These are phyloP conservation scores for Ustilago curta DNA, from an alignment of 1,284 basidiomycete genomes.

Conservation along the genomic window DNA sequence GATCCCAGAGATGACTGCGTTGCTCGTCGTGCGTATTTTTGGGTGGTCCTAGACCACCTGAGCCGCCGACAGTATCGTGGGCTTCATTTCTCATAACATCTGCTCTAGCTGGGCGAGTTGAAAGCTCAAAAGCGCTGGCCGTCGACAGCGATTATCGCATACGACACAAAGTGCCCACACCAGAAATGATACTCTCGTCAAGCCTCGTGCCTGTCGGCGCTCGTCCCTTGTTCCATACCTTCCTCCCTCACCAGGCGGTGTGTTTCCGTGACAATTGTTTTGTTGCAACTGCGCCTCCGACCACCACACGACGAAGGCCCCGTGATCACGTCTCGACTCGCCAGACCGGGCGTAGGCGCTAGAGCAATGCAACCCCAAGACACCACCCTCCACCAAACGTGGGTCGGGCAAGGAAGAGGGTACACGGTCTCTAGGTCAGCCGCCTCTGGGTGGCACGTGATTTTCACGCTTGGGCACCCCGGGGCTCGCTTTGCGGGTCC, in stretches of 20 bases:
- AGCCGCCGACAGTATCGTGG: slow-evolving; percentile 15
- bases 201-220: slow-evolving; percentile 18
- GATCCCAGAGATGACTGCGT: slow-evolving; percentile 42
- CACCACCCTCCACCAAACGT: slow-evolving; percentile 49
- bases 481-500: slow-evolving; percentile 4
- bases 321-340: slow-evolving; percentile 18
- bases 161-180: slow-evolving; percentile 51
- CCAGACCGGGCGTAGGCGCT: slow-evolving; percentile 16
- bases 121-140: slow-evolving; percentile 54
- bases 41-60: slow-evolving; percentile 5
- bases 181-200: slow-evolving; percentile 57
- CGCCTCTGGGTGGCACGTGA: slow-evolving; percentile 11
- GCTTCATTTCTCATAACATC: slow-evolving; percentile 35
- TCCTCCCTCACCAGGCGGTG: slow-evolving; percentile 9
- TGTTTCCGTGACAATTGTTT: slow-evolving; percentile 5
- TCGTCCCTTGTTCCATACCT: slow-evolving; percentile 5
- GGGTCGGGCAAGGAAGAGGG: slow-evolving; percentile 53
- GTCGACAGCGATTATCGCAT: slow-evolving; percentile 13
- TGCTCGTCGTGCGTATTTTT: slow-evolving; percentile 6
- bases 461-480: slow-evolving; percentile 37
- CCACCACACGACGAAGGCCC: slow-evolving; percentile 25
- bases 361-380: slow-evolving; percentile 42
- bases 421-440: slow-evolving; percentile 41
- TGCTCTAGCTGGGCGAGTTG: slow-evolving; percentile 60
- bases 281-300: slow-evolving; percentile 1